Base-by-base conservation (phyloP, 2,329 filamentous ascomycete genomes). In the Pyrenochaeta sp. region DNA sequence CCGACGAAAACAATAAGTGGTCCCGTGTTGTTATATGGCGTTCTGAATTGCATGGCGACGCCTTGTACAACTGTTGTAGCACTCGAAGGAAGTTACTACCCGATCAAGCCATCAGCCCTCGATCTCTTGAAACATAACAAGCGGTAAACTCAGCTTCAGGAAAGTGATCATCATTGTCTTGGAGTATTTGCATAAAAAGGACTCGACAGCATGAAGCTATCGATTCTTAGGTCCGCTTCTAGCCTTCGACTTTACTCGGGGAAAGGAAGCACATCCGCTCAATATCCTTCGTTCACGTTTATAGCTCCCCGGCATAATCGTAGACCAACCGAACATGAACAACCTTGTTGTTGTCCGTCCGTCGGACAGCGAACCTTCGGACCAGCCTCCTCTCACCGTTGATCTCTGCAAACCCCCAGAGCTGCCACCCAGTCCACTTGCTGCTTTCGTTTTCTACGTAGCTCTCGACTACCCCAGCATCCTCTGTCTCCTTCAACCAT, bases 371-470 rank as follows among this genome's bases (percentile, higher is more conserved):
- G 50, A 69, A 63, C 26, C 60, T 57, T 45, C 70, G 65, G 9
- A 51, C 53, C 21, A 65, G 45, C 43, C 52, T 63, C 51, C 70
- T 66, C 55, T 66, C 55, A 9, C 61, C 63, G 0, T 62, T 56
- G 22, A 67, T 48, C 14, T 62, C 53, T 7, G 57, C 58, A 35
- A 72, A 72, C 0, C 69, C 69, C 69, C 61, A 60, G 38, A 66
- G 39, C 43, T 67, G 58, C 65, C 57, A 66, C 13, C 51, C 71
- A 3, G 61, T 68, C 71, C 71, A 74, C 21, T 67, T 63, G n/a
- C 48, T 59, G 3, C 44, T 51, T 9, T 65, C 55, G 43, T 68
- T 72, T 10, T 69, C 63, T 3, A 66, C 69, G 35, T 47, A 68
- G 15, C 51, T 63, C 40, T 73, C 65, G 1, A 73, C 51, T 1